phyloP scores from a whole-genome alignment of 2,329 filamentous ascomycete species.

The Epichloe aotearoae region DNA sequence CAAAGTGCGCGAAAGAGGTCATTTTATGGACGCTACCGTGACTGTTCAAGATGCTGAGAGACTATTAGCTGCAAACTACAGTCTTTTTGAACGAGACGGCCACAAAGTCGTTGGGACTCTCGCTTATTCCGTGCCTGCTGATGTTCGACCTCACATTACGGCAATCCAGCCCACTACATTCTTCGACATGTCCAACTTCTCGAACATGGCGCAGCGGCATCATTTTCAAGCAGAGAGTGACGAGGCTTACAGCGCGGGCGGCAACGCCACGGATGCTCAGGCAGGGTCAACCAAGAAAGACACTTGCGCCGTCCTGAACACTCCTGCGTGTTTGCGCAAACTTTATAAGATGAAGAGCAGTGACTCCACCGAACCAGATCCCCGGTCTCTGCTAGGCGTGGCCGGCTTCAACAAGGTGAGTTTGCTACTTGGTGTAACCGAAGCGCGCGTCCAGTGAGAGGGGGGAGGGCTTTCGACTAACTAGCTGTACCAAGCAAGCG shows the following conservation, averaged over 20 bases:
- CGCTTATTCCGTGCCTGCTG: constrained; percentile 25
- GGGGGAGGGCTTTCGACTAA: background rate
- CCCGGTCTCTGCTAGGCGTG: constrained; percentile 52
- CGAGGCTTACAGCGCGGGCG: background rate
- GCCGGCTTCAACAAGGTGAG: constrained; percentile 28
- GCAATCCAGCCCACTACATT: constrained; percentile 36
- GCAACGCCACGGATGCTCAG: background rate
- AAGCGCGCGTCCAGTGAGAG: background rate
- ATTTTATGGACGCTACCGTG: constrained; percentile 30
- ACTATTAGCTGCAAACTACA: constrained; percentile 34
- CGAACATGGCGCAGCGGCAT: background rate
- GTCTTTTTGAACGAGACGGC: constrained; percentile 20
- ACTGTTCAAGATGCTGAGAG: constrained; percentile 26
- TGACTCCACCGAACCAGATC: constrained; percentile 41
- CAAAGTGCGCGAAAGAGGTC: constrained; percentile 21
- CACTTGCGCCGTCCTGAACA: constrained; percentile 25
- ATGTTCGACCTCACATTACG: constrained; percentile 20
- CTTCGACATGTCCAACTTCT: constrained; percentile 7
- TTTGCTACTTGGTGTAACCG: background rate
- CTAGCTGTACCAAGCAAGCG: constrained; percentile 25
- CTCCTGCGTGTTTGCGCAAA: constrained; percentile 30
- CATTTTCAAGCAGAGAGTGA: background rate
- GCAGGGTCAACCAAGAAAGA: constrained; percentile 5
- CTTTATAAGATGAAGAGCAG: constrained; percentile 29
- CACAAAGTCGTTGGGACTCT: constrained; percentile 28